Evolutionary conservation across 805 yeast species (phyloP), one percentile per base, ranked within the genome.

Genomic region (Tetrapisispora pingtungensis): DNA sequence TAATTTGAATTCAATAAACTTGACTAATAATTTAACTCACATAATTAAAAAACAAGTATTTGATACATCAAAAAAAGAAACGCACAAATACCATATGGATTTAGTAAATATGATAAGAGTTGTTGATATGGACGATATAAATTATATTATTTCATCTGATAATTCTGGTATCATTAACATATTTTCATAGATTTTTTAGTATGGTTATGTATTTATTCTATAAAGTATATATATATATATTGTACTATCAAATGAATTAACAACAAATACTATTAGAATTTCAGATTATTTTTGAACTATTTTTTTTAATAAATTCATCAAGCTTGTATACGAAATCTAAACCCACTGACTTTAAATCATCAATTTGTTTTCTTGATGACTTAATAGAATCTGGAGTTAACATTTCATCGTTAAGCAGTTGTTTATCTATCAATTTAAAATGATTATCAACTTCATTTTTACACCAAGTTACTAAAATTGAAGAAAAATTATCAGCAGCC

Each of bases 381-480:
- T 71, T 73, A 39, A 68, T 66, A 50, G 81, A 80, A 10, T 73
- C 67, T 7, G 72, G 65, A 10, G 80, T 72, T 7, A 69, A 66
- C 36, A 74, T 66, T 39, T 77, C 71, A 13, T 84, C 76, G 19
- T 82, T 85, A 39, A 77, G 69, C 22, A 89, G 64, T 52, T 84
- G 89, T 45, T 83, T 76, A 40, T 78, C 75, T 52, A 88, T 74
- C 7, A 79, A 62, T 15, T 68, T 65, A 27, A 78, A 77, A 50
- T 83, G 81, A 40, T 69, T 68, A 34, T 75, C 74, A 28, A 84
- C 74, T 58, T 80, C 82, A 12, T 72, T 72, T 45, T 76, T 75
- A 30, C 82, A 75, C 95, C 96, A 87, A 49, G 80, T 78, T n/a
- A 86, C 81, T 15, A 87, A 70, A 51, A 82, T 75, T 10, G 82